Percentiles rank a stretch among this genome's conserved stretches.
phyloP scores from a whole-genome alignment of 192 early-diverging fungal genomes.

The Entomortierella lignicola region DNA sequence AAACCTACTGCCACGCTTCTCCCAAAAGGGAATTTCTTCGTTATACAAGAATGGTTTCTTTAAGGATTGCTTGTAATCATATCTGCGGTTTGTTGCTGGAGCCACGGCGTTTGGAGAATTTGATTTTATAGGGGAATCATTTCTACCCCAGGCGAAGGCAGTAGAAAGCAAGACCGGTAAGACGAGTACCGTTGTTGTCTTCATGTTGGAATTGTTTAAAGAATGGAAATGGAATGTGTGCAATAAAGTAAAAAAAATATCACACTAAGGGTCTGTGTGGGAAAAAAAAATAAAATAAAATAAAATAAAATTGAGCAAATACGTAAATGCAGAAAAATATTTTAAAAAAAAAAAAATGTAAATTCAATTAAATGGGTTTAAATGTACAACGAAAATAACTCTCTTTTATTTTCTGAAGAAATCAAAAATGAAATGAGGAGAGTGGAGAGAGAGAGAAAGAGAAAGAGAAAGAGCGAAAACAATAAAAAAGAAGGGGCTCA shows the following conservation, averaged over 20 bases:
- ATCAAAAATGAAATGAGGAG: neutral
- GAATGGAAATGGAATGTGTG: slow-evolving; percentile 7
- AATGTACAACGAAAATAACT: neutral
- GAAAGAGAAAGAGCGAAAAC: neutral
- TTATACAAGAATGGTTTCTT: slow-evolving; percentile 69
- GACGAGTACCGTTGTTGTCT: slow-evolving; percentile 3
- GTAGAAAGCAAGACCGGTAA: slow-evolving; percentile 25
- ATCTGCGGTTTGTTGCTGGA: slow-evolving; percentile 40
- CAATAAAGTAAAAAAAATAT: neutral
- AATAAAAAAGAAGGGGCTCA: neutral
- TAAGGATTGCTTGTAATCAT: slow-evolving; percentile 74
- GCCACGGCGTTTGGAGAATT: neutral
- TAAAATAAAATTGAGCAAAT: too few relatives aligned
- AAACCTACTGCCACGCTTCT: slow-evolving; percentile 58
- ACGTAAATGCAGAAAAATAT: too few relatives aligned
- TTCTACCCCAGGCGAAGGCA: slow-evolving; percentile 35
- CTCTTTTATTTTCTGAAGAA: neutral
- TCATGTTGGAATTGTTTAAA: neutral
- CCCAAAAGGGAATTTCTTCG: slow-evolving; percentile 65
- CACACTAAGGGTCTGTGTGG: neutral
- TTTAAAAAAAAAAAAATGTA: too few relatives aligned
- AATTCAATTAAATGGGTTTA: too few relatives aligned
- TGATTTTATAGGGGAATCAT: neutral
- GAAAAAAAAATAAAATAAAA: too few relatives aligned
- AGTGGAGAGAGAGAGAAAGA: neutral